A percentile compares a stretch with the other conserved stretches of the same genome.
phyloP scores from a whole-genome alignment of 352 stramenopile species.

The Thalassiosira hispida region DNA sequence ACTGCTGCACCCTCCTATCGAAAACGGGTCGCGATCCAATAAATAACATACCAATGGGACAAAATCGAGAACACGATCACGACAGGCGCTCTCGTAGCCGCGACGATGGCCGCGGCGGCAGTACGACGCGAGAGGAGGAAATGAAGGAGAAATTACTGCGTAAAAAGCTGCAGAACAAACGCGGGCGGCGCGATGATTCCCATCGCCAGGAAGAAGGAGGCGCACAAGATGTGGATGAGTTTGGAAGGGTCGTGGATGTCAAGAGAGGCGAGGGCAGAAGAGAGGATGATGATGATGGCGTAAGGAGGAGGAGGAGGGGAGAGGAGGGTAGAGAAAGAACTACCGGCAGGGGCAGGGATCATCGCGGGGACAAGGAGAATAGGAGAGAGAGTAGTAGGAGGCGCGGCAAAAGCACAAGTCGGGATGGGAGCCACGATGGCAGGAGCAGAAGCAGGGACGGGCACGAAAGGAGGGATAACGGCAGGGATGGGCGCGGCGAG shows the following conservation, averaged over 20 bases:
- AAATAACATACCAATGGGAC: too few relatives aligned
- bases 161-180: slow-evolving; percentile 24
- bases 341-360: background rate
- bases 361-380: background rate
- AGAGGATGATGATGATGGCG: background rate
- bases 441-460: background rate
- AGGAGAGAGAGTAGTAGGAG: background rate
- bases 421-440: background rate
- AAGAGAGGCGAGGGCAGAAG: background rate
- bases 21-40: too few relatives aligned
- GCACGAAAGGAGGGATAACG: background rate
- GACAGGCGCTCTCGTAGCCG: background rate
- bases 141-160: slow-evolving; percentile 48
- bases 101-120: too few relatives aligned
- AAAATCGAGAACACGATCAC: background rate
- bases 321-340: background rate
- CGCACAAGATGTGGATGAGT: slow-evolving; percentile 18
- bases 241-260: slow-evolving; percentile 18
- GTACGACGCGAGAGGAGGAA: slow-evolving; percentile 3
- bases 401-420: background rate
- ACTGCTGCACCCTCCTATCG: too few relatives aligned
- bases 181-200: background rate
- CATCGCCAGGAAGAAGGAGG: background rate
- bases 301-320: background rate
- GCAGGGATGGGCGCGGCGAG: background rate